Conservation (phyloP, 306 rosid genomes). For the Geum urbanum region DNA sequence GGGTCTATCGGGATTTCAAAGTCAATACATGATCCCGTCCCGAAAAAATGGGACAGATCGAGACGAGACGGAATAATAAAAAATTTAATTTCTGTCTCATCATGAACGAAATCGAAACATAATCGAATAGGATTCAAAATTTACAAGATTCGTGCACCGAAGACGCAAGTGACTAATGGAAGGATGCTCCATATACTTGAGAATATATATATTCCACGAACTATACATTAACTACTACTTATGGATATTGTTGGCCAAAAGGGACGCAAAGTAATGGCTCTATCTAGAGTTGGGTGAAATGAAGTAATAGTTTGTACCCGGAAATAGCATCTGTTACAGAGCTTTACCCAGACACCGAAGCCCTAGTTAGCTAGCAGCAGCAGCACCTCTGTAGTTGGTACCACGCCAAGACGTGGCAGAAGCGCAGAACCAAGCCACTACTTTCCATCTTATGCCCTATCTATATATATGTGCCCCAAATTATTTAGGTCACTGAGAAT, state of each 20-base stretch:
- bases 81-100: too few relatives aligned
- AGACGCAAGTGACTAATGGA: too few relatives aligned
- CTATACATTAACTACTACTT: not conserved
- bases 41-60: too few relatives aligned
- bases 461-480: not conserved
- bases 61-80: too few relatives aligned
- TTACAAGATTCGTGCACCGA: too few relatives aligned
- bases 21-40: too few relatives aligned
- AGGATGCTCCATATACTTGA: too few relatives aligned
- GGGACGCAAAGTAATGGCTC: not conserved
- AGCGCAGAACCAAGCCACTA: not conserved
- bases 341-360: not conserved
- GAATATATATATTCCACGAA: too few relatives aligned
- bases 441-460: not conserved
- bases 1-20: too few relatives aligned
- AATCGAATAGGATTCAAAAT: too few relatives aligned
- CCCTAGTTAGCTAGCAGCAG: not conserved
- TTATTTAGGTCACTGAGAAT: slow-evolving; percentile 4
- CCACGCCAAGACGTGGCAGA: slow-evolving; percentile 20
- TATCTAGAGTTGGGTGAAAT: not conserved
- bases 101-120: too few relatives aligned
- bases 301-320: not conserved
- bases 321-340: not conserved
- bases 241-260: not conserved
- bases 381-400: not conserved